Percentiles rank a stretch among this genome's conserved stretches.
Evolutionary conservation across 192 early-diverging fungal genomes (phyloP).

Genomic region (Geranomyces variabilis): DNA sequence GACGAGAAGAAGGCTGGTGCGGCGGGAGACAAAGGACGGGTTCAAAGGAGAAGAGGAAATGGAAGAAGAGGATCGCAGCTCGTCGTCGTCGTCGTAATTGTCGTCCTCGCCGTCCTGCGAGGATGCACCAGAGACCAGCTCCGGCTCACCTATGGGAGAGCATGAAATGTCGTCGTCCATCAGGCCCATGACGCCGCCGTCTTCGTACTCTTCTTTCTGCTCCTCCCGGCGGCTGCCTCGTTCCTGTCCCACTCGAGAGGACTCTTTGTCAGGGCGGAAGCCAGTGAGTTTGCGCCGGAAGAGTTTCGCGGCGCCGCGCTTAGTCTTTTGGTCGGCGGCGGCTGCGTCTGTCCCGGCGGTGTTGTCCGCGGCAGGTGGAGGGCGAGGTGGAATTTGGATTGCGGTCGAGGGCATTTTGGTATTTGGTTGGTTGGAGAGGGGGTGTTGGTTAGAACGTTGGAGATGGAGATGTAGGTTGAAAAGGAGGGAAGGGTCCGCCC

Average conservation of each 20-base stretch:
- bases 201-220: not conserved
- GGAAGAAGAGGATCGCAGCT: not conserved
- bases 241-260: not conserved
- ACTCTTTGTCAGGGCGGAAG: not conserved
- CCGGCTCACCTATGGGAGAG: no score
- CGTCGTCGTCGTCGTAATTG: constrained; percentile 2
- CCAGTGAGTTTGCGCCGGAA: constrained; percentile 1
- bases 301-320: not conserved
- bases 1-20: not conserved
- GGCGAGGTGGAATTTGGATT: not conserved
- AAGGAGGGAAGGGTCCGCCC: no score
- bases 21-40: not conserved
- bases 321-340: not conserved
- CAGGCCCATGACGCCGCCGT: not conserved
- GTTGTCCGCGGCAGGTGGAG: not conserved
- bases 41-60: not conserved
- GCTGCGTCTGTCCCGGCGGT: not conserved
- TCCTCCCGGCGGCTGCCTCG: not conserved
- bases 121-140: no score
- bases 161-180: no score
- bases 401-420: not conserved
- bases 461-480: no score
- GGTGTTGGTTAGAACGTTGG: no score
- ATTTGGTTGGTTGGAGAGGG: no score
- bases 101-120: not conserved